Conservation (phyloP, 768 basidiomycete genomes). For the Suillus subluteus region DNA sequence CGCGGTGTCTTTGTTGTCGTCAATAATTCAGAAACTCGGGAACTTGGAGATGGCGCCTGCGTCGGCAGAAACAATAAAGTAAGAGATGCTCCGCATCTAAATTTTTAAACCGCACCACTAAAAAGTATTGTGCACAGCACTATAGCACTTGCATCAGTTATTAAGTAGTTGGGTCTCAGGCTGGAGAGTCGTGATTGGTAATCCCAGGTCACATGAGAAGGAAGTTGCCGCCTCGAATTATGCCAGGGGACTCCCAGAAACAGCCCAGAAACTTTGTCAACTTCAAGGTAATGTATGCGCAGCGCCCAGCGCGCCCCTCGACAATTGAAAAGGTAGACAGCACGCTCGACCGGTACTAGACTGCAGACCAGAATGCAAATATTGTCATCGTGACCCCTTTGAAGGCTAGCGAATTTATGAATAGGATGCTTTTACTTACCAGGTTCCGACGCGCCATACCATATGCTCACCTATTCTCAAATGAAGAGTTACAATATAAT, state of each 20-base stretch:
- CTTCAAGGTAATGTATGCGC: background rate
- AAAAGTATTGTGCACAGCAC: no score
- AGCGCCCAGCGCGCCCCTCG: conserved; percentile 12
- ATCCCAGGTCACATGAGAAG: no score
- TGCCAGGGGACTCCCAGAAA: no score
- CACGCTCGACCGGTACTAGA: conserved; percentile 8
- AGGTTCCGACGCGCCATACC: background rate
- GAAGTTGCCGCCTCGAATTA: no score
- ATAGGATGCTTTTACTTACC: background rate
- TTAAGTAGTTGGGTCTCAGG: no score
- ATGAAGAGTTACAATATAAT: conserved; percentile 8
- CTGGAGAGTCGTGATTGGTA: no score
- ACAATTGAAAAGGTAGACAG: conserved; percentile 18
- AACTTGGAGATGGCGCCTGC: no score
- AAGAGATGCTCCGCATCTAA: no score
- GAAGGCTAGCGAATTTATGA: background rate
- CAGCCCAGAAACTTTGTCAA: no score
- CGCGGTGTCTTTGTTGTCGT: conserved; percentile 17
- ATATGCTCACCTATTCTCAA: background rate
- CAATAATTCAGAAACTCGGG: conserved; percentile 6
- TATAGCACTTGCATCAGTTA: no score
- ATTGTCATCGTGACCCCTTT: background rate
- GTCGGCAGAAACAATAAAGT: no score
- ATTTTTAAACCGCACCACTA: no score
- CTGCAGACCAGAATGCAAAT: conserved; percentile 3